Evolutionary conservation across 192 early-diverging fungal genomes (phyloP).

Genomic region (Gamsiella multidivaricata): DNA sequence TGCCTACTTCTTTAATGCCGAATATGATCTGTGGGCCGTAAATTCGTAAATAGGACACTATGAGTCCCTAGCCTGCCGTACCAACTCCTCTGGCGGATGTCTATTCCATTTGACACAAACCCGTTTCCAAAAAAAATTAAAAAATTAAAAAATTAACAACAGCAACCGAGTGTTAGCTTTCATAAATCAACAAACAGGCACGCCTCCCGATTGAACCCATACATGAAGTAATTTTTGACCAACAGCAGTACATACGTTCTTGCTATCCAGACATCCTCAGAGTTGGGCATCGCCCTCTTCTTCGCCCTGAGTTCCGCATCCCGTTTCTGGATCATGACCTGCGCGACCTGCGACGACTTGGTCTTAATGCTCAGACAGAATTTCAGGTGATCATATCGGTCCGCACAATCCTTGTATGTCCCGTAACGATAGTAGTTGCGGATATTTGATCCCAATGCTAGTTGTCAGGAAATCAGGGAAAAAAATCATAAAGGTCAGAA

Average conservation of each 20-base stretch:
- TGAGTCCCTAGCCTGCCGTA: conserved; percentile 15
- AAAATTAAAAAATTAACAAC: not conserved
- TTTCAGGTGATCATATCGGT: conserved; percentile 57
- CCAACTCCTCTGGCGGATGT: conserved; percentile 34
- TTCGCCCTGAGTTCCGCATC: conserved; percentile 40
- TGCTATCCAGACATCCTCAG: conserved; percentile 59
- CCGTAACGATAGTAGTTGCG: conserved; percentile 62
- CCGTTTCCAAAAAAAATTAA: not conserved
- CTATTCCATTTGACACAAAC: not conserved
- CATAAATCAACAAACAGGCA: too few species aligned
- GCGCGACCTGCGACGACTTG: conserved; percentile 52
- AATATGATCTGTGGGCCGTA: too few species aligned
- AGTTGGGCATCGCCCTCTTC: conserved; percentile 38
- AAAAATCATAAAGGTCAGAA: not conserved
- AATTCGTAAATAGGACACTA: too few species aligned
- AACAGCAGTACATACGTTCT: conserved; percentile 42
- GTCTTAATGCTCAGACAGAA: conserved; percentile 61
- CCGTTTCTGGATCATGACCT: conserved; percentile 55
- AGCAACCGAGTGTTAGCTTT: too few species aligned
- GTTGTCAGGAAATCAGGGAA: not conserved
- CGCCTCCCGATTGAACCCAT: too few species aligned
- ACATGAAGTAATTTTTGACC: too few species aligned
- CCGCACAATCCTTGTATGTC: conserved; percentile 55
- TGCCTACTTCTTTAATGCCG: too few species aligned
- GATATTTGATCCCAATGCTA: conserved; percentile 59